Percentiles rank a stretch among this genome's conserved stretches.
These are phyloP conservation scores for Jamesozyma lodderae DNA, from an alignment of 805 yeast genomes.

Conservation along the genomic window DNA sequence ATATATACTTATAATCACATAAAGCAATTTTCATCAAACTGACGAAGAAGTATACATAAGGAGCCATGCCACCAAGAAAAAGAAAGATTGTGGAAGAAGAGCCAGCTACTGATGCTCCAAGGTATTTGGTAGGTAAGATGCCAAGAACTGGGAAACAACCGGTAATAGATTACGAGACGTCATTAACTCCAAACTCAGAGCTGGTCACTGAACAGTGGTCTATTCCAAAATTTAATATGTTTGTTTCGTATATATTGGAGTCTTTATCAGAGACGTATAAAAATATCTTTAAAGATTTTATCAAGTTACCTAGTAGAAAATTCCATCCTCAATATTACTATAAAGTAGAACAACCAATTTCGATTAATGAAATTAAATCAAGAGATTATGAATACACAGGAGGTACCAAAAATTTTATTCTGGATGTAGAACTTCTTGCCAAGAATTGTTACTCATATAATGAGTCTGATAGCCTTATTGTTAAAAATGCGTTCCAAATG, in stretches of 20 bases:
- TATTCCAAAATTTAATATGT: conserved; percentile 27
- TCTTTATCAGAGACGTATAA: conserved; percentile 22
- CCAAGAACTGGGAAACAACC: conserved; percentile 21
- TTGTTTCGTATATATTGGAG: conserved; percentile 25
- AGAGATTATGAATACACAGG: conserved; percentile 27
- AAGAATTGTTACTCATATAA: conserved; percentile 67
- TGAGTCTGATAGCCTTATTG: conserved; percentile 57
- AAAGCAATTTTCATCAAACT: too few relatives aligned
- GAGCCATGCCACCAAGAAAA: conserved; percentile 20
- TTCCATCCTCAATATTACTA: conserved; percentile 74
- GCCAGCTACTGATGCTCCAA: conserved; percentile 7
- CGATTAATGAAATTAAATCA: conserved; percentile 54
- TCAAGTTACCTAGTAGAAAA: conserved; percentile 64
- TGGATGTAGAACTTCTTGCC: conserved; percentile 59
- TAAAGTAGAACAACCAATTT: conserved; percentile 54
- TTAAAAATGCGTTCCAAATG: conserved; percentile 51
- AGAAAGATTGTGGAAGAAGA: conserved; percentile 12
- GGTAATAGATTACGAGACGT: conserved; percentile 19
- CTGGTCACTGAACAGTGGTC: conserved; percentile 24
- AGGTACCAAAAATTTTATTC: conserved; percentile 36
- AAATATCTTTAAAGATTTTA: conserved; percentile 41
- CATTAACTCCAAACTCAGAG: conserved; percentile 28
- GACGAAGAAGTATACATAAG: too few relatives aligned
- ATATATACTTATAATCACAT: too few relatives aligned
- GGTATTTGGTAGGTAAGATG: conserved; percentile 28